Evolutionary conservation across 768 basidiomycete genomes (phyloP).

Genomic region (Aureoboletus auriporus): DNA sequence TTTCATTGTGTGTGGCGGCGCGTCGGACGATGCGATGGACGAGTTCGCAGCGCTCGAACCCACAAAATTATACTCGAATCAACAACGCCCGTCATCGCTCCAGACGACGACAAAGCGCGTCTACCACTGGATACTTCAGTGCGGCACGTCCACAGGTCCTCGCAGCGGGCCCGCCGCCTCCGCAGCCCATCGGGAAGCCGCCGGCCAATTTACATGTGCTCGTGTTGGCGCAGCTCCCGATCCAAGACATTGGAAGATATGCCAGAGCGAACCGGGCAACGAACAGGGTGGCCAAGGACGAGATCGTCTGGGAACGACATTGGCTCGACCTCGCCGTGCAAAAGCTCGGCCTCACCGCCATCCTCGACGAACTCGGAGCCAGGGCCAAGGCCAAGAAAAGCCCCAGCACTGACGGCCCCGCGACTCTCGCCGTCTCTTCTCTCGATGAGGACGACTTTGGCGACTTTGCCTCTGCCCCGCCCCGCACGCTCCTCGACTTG

Average conservation of each 20-base stretch:
- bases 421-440: slow-evolving; percentile 50
- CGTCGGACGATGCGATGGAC: slow-evolving; percentile 50
- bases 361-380: slow-evolving; percentile 60
- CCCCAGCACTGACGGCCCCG: slow-evolving; percentile 44
- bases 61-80: slow-evolving; percentile 45
- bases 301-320: slow-evolving; percentile 72
- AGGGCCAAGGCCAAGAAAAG: slow-evolving; percentile 28
- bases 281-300: slow-evolving; percentile 60
- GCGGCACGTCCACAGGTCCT: slow-evolving; percentile 9
- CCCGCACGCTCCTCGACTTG: slow-evolving; percentile 18
- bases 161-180: slow-evolving; percentile 23
- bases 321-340: slow-evolving; percentile 62
- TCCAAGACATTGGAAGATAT: slow-evolving; percentile 80
- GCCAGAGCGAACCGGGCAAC: slow-evolving; percentile 64
- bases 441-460: slow-evolving; percentile 81
- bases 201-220: slow-evolving; percentile 75
- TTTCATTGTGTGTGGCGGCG: slow-evolving; percentile 5
- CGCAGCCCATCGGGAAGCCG: slow-evolving; percentile 64
- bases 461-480: slow-evolving; percentile 62
- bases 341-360: slow-evolving; percentile 36
- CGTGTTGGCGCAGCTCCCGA: slow-evolving; percentile 67
- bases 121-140: slow-evolving; percentile 6
- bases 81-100: slow-evolving; percentile 16
- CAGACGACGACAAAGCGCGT: slow-evolving; percentile 8
- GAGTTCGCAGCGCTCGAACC: slow-evolving; percentile 87